phyloP scores from a whole-genome alignment of 2,329 filamentous ascomycete genomes.

The Hyphodiscus sp. region DNA sequence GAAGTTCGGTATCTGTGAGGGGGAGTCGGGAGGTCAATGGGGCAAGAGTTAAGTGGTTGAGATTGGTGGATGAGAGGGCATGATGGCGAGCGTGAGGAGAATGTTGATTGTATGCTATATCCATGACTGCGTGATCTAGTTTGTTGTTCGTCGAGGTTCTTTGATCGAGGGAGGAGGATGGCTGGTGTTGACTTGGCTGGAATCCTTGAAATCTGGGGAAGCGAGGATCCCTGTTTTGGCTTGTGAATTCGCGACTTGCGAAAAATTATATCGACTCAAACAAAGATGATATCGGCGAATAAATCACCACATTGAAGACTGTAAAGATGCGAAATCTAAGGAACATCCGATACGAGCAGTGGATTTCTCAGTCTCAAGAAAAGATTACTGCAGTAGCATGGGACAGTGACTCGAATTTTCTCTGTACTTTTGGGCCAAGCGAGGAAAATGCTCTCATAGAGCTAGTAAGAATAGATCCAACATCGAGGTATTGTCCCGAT shows the following conservation, averaged over 20 bases:
- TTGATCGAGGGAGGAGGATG: background rate
- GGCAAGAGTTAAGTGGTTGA: slow-evolving; percentile 56
- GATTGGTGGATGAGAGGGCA: slow-evolving; percentile 51
- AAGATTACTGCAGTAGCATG: slow-evolving; percentile 71
- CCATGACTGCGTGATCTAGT: slow-evolving; percentile 36
- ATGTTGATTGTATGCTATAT: slow-evolving; percentile 55
- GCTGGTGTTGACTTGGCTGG: slow-evolving; percentile 1
- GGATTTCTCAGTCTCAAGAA: slow-evolving; percentile 41
- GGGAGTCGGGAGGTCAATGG: slow-evolving; percentile 57
- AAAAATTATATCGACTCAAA: background rate
- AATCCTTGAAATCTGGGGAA: slow-evolving; percentile 16
- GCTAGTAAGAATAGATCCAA: slow-evolving; percentile 50
- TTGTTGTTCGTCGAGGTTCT: background rate
- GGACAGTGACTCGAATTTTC: slow-evolving; percentile 69
- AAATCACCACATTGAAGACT: background rate
- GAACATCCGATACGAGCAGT: slow-evolving; percentile 65
- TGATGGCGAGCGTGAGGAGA: slow-evolving; percentile 50
- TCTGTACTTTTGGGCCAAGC: slow-evolving; percentile 81
- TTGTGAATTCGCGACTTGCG: background rate
- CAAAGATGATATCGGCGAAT: slow-evolving; percentile 1
- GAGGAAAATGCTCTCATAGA: slow-evolving; percentile 65
- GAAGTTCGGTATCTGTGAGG: slow-evolving; percentile 45
- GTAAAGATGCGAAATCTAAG: slow-evolving; percentile 77
- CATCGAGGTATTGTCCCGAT: slow-evolving; percentile 30
- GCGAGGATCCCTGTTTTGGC: slow-evolving; percentile 6